Percentiles rank a stretch among this genome's conserved stretches.
phyloP scores from a whole-genome alignment of 768 basidiomycete species.

The Trametes maxima region DNA sequence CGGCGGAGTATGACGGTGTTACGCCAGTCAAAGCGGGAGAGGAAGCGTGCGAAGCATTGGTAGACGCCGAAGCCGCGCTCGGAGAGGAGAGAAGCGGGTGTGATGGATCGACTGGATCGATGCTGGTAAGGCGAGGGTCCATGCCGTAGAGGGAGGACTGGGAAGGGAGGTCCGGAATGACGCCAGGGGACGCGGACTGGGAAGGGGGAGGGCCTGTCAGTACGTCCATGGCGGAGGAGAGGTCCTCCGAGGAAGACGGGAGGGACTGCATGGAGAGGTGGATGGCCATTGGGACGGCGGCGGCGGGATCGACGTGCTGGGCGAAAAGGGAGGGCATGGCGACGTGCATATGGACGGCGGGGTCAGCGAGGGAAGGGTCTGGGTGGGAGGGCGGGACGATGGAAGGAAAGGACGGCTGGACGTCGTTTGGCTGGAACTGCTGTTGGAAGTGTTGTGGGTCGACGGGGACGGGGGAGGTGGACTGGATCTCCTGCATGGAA shows the following conservation, averaged over 20 bases:
- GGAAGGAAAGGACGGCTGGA: slow-evolving; percentile 23
- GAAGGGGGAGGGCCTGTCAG: slow-evolving; percentile 20
- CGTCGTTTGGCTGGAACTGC: slow-evolving; percentile 23
- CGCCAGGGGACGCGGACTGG: slow-evolving; percentile 37
- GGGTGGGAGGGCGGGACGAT: slow-evolving; percentile 21
- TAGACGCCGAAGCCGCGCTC: slow-evolving; percentile 35
- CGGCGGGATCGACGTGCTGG: slow-evolving; percentile 26
- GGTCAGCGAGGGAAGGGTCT: slow-evolving; percentile 27
- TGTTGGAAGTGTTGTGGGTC: slow-evolving; percentile 29
- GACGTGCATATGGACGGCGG: slow-evolving; percentile 25
- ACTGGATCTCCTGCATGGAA: slow-evolving; percentile 28
- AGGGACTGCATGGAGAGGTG: slow-evolving; percentile 27
- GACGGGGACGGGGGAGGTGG: slow-evolving; percentile 19
- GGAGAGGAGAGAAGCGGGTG: slow-evolving; percentile 36
- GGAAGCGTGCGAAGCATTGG: slow-evolving; percentile 37
- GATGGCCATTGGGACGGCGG: slow-evolving; percentile 25
- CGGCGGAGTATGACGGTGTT: slow-evolving; percentile 30
- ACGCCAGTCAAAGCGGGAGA: slow-evolving; percentile 37
- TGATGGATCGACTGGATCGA: slow-evolving; percentile 35
- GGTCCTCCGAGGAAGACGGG: slow-evolving; percentile 17
- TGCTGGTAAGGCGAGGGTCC: slow-evolving; percentile 37
- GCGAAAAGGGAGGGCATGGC: slow-evolving; percentile 27
- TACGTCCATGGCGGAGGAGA: slow-evolving; percentile 30
- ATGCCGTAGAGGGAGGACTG: slow-evolving; percentile 38
- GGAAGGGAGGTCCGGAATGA: slow-evolving; percentile 45